Base-by-base conservation (phyloP, 177 flowering plant species). In the Vitis hybrid region DNA sequence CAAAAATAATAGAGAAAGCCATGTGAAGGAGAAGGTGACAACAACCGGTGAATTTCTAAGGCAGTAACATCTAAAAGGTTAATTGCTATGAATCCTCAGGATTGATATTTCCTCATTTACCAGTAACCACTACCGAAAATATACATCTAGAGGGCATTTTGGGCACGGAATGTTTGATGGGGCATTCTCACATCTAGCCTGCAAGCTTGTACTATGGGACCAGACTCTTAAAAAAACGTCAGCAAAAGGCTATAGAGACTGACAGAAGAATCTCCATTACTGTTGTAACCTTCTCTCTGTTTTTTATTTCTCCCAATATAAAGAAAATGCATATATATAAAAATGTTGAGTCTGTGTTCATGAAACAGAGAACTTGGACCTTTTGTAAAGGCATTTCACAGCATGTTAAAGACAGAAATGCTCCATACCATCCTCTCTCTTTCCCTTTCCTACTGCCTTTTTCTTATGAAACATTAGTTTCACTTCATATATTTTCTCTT, bases 231-330 rank as follows among this genome's bases (percentile, higher is more conserved):
- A 14, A 21, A 64, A 78, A 78, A 78, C 84, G 85, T 85, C 90
- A 85, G 81, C 88, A 79, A 77, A 74, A 69, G 84, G 78, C 77
- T 77, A 68, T 52, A 54, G 72, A 58, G 72, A 70, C 81, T 87
- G 90, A 81, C 87, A 83, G 75, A 83, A 82, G 88, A 85, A 87
- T 85, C 88, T 81, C 81, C 87, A 85, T 87, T 79, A 79, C 84
- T 83, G 81, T 73, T 80, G 77, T 68, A 67, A 81, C 78, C 78
- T 79, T 72, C 70, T 64, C 64, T 60, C 21, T 40, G 63, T 52
- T 71, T 56, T 59, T 65, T 19, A 19, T 51, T 13, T 13, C 13
- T 65, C 52, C 62, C 16, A 58, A 11, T 52, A 5, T 35, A 32
- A 10, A 11, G 11, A 30, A 11, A 9, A 58, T 66, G 62, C 40